Evolutionary conservation across 164 flowering plant species (phyloP).

Genomic region (Akebia trifoliata): DNA sequence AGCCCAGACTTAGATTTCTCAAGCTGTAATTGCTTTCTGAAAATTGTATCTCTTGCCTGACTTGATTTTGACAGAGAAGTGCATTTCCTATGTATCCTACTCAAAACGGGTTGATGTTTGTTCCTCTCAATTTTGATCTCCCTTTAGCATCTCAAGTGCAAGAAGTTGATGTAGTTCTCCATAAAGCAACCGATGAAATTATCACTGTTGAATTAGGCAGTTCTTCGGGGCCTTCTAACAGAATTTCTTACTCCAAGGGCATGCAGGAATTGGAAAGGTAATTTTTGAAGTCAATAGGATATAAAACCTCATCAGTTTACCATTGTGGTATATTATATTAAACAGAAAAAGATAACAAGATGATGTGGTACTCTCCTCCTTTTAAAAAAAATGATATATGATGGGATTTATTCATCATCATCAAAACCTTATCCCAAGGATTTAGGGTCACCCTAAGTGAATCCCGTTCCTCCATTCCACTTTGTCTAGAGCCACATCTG

Average conservation of each 20-base stretch:
- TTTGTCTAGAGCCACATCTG: no score
- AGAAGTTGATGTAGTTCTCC: conserved; percentile 67
- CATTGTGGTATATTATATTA: no score
- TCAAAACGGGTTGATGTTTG: conserved; percentile 65
- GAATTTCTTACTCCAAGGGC: conserved; percentile 45
- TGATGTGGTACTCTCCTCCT: no score
- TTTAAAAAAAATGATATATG: no score
- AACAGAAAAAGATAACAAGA: no score
- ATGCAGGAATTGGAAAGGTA: conserved; percentile 74
- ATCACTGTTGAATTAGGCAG: conserved; percentile 39
- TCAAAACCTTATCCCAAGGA: no score
- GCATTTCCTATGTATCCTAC: conserved; percentile 80
- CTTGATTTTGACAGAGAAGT: conserved; percentile 65
- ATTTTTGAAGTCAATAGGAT: background rate
- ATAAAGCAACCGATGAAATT: conserved; percentile 94
- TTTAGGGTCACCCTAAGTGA: no score
- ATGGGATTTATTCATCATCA: no score
- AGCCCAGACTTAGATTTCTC: background rate
- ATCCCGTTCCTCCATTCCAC: no score
- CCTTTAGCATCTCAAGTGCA: conserved; percentile 60
- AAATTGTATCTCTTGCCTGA: conserved; percentile 3
- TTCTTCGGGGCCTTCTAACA: conserved; percentile 25
- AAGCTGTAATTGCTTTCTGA: background rate
- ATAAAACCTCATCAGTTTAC: no score
- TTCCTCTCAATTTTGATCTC: conserved; percentile 63